Evolutionary conservation across 1,139 yeast species (phyloP).

Genomic region (Taiozyma sp.): DNA sequence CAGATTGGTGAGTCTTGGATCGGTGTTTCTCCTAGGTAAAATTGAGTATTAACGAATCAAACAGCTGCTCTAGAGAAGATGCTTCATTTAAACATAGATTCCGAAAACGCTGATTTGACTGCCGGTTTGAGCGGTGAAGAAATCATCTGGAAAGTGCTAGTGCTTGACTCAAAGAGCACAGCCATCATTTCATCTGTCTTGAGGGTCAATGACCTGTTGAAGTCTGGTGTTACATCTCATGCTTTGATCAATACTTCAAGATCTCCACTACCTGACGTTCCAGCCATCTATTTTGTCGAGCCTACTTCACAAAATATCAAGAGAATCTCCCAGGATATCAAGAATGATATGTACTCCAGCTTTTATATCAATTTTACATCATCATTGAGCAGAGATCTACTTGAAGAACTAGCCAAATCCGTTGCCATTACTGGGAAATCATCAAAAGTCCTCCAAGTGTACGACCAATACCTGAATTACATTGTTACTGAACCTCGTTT

Average conservation of each 20-base stretch:
- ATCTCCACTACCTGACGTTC: constrained; percentile 84
- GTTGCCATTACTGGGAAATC: constrained; percentile 71
- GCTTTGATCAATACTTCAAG: constrained; percentile 64
- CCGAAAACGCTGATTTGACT: constrained; percentile 45
- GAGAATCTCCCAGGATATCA: constrained; percentile 64
- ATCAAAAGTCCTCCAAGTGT: constrained; percentile 74
- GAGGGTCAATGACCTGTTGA: constrained; percentile 82
- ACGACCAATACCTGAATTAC: constrained; percentile 88
- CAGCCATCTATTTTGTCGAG: constrained; percentile 85
- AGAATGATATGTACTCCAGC: constrained; percentile 67
- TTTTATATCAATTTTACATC: constrained; percentile 85
- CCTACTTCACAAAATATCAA: constrained; percentile 77
- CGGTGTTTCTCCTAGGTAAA: not conserved
- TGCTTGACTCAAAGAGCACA: constrained; percentile 76
- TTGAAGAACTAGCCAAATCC: constrained; percentile 85
- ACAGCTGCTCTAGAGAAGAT: constrained; percentile 62
- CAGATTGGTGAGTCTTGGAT: constrained; percentile 24
- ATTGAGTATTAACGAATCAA: constrained; percentile 9
- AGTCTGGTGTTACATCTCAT: constrained; percentile 89
- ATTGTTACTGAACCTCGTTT: constrained; percentile 90
- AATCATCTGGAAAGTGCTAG: constrained; percentile 87
- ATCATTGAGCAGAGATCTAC: constrained; percentile 63
- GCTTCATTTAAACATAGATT: constrained; percentile 69
- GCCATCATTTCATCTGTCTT: constrained; percentile 84
- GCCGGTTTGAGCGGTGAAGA: constrained; percentile 50